Conservation (phyloP, 345 rosid species). For the Gossypium ekmanianum region DNA sequence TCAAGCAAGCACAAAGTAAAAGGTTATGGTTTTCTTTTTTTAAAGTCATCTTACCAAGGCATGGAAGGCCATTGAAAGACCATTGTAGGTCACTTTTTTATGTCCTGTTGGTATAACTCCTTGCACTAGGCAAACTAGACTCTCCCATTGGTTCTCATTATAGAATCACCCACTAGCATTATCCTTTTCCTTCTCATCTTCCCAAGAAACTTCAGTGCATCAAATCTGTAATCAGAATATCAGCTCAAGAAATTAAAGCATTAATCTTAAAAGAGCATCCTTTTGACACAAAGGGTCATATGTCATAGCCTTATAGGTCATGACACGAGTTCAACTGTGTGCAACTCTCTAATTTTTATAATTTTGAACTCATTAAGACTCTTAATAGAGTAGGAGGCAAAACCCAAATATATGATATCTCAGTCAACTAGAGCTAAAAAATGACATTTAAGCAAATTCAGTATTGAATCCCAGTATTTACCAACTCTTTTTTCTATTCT, state of each 20-base stretch:
- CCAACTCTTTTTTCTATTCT: no score
- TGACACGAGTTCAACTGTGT: no score
- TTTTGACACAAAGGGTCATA: no score
- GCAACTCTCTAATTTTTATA: no score
- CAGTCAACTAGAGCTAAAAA: no score
- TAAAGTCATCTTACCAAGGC: slow-evolving; percentile 46
- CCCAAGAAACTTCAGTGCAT: slow-evolving; percentile 76
- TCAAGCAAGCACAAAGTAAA: background rate
- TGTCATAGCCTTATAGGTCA: no score
- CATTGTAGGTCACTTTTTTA: slow-evolving; percentile 65
- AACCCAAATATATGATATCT: no score
- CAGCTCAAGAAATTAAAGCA: background rate
- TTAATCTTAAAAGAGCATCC: background rate
- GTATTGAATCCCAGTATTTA: no score
- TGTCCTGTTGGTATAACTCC: slow-evolving; percentile 74
- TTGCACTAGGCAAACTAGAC: slow-evolving; percentile 87
- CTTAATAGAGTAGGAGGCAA: no score
- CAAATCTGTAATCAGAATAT: slow-evolving; percentile 47
- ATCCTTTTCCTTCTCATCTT: slow-evolving; percentile 80
- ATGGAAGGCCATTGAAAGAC: slow-evolving; percentile 84
- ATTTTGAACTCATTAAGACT: no score
- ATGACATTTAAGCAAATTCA: no score
- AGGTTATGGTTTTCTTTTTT: background rate
- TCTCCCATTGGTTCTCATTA: slow-evolving; percentile 98
- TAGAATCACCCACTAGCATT: slow-evolving; percentile 92